Evolutionary conservation across 345 rosid species (phyloP).

Genomic region (Passiflora organensis): DNA sequence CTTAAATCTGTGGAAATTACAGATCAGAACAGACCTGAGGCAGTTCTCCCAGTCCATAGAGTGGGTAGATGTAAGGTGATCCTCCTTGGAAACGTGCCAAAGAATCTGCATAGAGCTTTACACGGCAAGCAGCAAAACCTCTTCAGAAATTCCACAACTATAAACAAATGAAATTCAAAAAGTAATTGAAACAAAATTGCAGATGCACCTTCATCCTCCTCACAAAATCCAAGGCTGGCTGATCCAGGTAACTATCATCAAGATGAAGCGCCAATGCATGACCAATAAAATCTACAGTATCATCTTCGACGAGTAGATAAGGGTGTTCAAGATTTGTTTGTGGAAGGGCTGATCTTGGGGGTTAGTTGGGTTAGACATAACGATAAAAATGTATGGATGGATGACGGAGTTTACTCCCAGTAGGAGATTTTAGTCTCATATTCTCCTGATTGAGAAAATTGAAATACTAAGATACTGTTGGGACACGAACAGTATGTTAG

Average conservation of each 20-base stretch:
- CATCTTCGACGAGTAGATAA: no score
- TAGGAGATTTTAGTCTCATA: no score
- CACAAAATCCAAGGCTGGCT: conserved; percentile 73
- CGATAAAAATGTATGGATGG: no score
- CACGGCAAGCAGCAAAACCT: background rate
- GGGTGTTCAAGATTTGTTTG: no score
- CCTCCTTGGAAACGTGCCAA: conserved; percentile 92
- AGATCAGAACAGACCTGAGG: conserved; percentile 56
- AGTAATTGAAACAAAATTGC: conserved; percentile 9
- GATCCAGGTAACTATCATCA: conserved; percentile 69
- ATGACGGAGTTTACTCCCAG: no score
- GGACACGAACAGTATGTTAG: no score
- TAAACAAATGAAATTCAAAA: background rate
- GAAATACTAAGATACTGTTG: no score
- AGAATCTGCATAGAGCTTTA: conserved; percentile 84
- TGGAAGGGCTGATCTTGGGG: no score
- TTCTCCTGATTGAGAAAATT: no score
- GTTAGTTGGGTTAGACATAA: no score
- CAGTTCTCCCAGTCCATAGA: conserved; percentile 86
- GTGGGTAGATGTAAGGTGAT: conserved; percentile 85
- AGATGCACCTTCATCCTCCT: conserved; percentile 69
- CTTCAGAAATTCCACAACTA: background rate
- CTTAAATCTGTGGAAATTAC: background rate
- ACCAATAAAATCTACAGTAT: conserved; percentile 81
- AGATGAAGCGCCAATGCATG: conserved; percentile 86